Conservation (phyloP, 2,329 filamentous ascomycete species). For the Echinosphaeria canescens region DNA sequence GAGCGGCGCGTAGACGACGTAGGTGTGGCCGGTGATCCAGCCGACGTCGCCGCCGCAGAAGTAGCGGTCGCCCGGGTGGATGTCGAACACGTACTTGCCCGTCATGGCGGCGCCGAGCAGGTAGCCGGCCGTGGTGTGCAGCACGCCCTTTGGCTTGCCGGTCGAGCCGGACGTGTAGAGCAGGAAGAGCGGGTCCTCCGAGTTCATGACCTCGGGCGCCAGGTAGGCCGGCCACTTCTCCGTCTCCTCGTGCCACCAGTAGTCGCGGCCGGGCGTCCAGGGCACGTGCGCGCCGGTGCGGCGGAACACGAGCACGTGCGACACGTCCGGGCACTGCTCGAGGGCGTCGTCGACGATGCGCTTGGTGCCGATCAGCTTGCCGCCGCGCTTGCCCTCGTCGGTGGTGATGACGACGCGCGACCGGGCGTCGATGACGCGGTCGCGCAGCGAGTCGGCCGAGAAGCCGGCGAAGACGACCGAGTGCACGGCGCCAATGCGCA, state of each 20-base stretch:
- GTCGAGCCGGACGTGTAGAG: conserved; percentile 97
- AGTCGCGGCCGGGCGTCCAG: conserved; percentile 72
- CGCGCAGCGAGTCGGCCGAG: conserved; percentile 85
- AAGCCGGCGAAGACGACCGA: conserved; percentile 97
- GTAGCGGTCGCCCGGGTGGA: conserved; percentile 81
- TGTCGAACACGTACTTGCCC: conserved; percentile 97
- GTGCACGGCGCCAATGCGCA: conserved; percentile 86
- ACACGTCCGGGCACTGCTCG: conserved; percentile 83
- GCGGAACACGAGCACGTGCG: conserved; percentile 77
- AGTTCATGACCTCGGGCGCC: conserved; percentile 69
- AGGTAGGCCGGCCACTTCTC: conserved; percentile 94
- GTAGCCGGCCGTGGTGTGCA: conserved; percentile 95
- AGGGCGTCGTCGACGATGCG: conserved; percentile 97
- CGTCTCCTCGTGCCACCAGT: conserved; percentile 98
- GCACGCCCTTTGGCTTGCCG: conserved; percentile 95
- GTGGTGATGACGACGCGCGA: conserved; percentile 92
- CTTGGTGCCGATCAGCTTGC: conserved; percentile 94
- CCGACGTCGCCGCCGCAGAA: conserved; percentile 98
- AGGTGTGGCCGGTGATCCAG: conserved; percentile 98
- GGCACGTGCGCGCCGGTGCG: conserved; percentile 85
- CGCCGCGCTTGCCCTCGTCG: conserved; percentile 94
- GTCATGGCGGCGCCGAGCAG: conserved; percentile 84
- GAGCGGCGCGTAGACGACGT: conserved; percentile 95
- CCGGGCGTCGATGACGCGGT: conserved; percentile 78
- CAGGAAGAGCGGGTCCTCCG: conserved; percentile 91